Conservation (phyloP, 495 filamentous ascomycete genomes). For the Pseudotulostoma volvatum region DNA sequence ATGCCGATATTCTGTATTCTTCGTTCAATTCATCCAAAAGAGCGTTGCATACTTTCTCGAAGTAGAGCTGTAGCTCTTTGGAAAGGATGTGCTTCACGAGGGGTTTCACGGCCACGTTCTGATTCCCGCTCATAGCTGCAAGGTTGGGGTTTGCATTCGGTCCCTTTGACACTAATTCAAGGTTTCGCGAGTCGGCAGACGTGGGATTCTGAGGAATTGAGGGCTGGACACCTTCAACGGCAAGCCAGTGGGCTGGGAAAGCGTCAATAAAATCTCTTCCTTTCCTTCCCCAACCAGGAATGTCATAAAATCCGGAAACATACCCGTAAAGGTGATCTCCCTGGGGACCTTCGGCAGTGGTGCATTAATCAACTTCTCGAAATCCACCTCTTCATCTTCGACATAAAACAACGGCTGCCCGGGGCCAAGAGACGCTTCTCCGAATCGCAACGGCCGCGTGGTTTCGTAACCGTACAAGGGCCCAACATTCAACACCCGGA, state of each 20-base stretch:
- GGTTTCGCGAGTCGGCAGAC: conserved; percentile 57
- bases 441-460: conserved; percentile 68
- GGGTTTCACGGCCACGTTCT: conserved; percentile 70
- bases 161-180: conserved; percentile 77
- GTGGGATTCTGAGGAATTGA: conserved; percentile 93
- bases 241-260: conserved; percentile 80
- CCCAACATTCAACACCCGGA: conserved; percentile 77
- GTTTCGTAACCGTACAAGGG: conserved; percentile 93
- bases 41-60: conserved; percentile 77
- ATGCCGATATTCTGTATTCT: conserved; percentile 66
- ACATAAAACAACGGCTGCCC: conserved; percentile 96
- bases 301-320: conserved; percentile 6
- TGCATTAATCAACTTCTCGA: conserved; percentile 95
- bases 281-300: not conserved
- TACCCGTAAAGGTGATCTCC: conserved; percentile 84
- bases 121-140: conserved; percentile 64
- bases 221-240: conserved; percentile 89
- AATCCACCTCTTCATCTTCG: conserved; percentile 96
- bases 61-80: conserved; percentile 93
- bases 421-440: conserved; percentile 82
- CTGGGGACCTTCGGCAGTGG: conserved; percentile 85
- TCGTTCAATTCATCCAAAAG: conserved; percentile 73
- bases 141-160: conserved; percentile 68
- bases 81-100: conserved; percentile 88
- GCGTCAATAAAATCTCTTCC: not conserved